Base-by-base conservation (phyloP, 2,329 filamentous ascomycete genomes). In the Westerdykella sp. region DNA sequence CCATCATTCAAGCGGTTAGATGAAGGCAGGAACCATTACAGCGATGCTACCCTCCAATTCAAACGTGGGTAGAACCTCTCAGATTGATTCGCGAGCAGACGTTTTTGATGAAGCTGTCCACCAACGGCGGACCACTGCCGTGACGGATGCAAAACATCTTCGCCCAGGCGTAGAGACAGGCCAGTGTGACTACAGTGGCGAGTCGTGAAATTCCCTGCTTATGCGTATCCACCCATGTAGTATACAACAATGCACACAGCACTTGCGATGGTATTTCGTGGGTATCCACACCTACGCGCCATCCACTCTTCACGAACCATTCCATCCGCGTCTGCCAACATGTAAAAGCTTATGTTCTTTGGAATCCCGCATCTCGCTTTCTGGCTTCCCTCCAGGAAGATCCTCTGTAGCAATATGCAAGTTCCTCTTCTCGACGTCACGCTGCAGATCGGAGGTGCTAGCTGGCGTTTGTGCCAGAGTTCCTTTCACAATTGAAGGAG, bases 331-430 rank as follows among this genome's bases (percentile, higher is more conserved):
- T 41, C 46, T 54, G 14, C 53, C 51, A 38, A 66, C 35, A 43
- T 66, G 63, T 2, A 61, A 61, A 16, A 68, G 37, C 4, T 41
- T 43, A 45, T 67, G 65, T 37, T 63, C 60, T 15, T 62, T 65
- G 2, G 57, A 55, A 15, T 58, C 56, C 39, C 66, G 60, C 53
- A 69, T 55, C 37, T 72, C 58, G 6, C 59, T 54, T 47, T 71
- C 68, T 10, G 68, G 66, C 18, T 55, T 54, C 2, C 71, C 70
- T 31, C 59, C 69, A 0, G 71, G 69, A 4, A 72, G 55, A n/a
- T 69, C 64, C n/a, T 58, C 51, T 1, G 70, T 72, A 0, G 62
- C 61, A 10, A 68, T 53, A 42, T 66, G 63, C 34, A 63, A 56
- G 11, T 56, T 46, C 2, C 61, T 55, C 14, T 53, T 50, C 11